Conservation (phyloP, 139 green algal species). For the Gonium pectorale region DNA sequence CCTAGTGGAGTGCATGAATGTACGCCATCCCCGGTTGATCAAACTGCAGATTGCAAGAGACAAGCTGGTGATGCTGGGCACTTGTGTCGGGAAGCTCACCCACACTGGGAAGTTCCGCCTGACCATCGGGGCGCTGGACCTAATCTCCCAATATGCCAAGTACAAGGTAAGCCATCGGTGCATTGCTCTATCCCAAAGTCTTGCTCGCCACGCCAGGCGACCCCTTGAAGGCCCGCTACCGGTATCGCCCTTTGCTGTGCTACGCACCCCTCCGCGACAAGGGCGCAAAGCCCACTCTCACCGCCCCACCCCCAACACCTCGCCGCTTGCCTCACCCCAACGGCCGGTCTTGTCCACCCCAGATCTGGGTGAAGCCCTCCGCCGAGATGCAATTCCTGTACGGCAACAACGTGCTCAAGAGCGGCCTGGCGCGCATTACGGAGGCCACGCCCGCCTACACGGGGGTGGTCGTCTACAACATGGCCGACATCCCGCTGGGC, state of each 20-base stretch:
- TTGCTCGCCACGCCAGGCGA: too few species aligned
- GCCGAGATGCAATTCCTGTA: slow-evolving; percentile 99
- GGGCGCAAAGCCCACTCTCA: too few species aligned
- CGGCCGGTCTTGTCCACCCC: too few species aligned
- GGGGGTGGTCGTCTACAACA: slow-evolving; percentile 87
- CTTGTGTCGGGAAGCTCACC: slow-evolving; percentile 96
- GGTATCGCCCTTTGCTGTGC: too few species aligned
- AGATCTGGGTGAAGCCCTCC: slow-evolving; percentile 98
- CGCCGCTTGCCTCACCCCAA: too few species aligned
- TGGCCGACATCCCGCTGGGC: slow-evolving; percentile 96
- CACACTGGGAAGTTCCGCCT: slow-evolving; percentile 96
- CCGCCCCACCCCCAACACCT: too few species aligned
- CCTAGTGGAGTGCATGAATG: too few species aligned
- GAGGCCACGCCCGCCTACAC: slow-evolving; percentile 94
- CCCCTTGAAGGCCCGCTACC: too few species aligned
- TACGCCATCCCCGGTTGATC: too few species aligned
- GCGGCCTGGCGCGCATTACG: slow-evolving; percentile 96
- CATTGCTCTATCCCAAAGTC: too few species aligned
- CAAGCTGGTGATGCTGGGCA: slow-evolving; percentile 93
- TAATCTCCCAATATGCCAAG: slow-evolving; percentile 93
- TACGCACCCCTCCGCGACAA: too few species aligned
- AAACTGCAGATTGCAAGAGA: slow-evolving; percentile 90
- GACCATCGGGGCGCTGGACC: slow-evolving; percentile 91
- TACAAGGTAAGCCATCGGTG: slow-evolving; percentile 98
- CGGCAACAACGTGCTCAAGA: slow-evolving; percentile 98